These are phyloP conservation scores for Chlorella sorokiniana DNA, from an alignment of 139 green algal genomes.

Conservation along the genomic window DNA sequence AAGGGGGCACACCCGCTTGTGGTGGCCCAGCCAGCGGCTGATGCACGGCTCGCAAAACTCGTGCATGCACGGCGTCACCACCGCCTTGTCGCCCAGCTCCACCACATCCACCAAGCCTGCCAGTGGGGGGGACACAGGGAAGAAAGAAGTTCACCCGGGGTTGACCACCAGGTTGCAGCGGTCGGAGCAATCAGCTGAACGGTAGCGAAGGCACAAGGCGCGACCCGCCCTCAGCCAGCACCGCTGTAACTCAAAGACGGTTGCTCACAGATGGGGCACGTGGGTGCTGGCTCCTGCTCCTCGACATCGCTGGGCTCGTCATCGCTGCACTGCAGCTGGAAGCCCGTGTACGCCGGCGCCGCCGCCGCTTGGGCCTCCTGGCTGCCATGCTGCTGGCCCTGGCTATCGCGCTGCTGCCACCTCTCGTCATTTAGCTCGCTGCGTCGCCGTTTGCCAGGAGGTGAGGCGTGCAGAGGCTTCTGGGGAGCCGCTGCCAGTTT, in stretches of 20 bases:
- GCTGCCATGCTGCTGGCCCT: not conserved
- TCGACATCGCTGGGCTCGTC: conserved; percentile 13
- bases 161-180: no score
- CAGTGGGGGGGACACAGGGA: not conserved
- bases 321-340: conserved; percentile 3
- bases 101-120: conserved; percentile 21
- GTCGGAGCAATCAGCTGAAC: no score
- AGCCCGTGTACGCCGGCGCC: not conserved
- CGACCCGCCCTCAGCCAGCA: not conserved
- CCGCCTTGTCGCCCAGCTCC: conserved; percentile 21
- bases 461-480: no score
- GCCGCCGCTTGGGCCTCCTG: not conserved
- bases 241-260: not conserved
- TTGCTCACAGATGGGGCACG: conserved; percentile 30
- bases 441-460: no score
- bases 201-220: no score
- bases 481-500: no score
- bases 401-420: not conserved
- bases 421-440: no score
- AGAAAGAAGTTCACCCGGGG: not conserved
- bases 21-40: conserved; percentile 6
- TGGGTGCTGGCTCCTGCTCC: conserved; percentile 9
- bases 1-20: conserved; percentile 33
- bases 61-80: conserved; percentile 32
- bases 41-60: conserved; percentile 11